Base-by-base conservation (phyloP, 1,284 basidiomycete genomes). In the Earliella scabrosa region DNA sequence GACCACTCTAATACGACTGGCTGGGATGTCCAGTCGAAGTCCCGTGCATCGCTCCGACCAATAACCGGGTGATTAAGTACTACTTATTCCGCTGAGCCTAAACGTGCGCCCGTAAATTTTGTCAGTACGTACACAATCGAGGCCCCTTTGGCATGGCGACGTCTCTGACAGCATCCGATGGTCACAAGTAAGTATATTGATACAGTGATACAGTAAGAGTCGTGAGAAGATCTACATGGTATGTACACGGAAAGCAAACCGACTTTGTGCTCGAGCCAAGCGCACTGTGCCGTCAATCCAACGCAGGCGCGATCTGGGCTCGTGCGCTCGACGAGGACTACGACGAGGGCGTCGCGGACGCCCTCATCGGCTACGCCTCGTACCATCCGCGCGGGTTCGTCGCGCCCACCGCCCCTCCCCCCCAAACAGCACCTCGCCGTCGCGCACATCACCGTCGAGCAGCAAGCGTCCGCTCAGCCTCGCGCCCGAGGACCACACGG, bases 301-400 rank as follows among this genome's bases (percentile, higher is more conserved):
- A 65, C 95, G 91, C 66, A 99, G 72, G 68, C 6, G 92, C 87
- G 58, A 99, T 97, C 71, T 98, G 95, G 35, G 85, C n/a, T n/a
- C 78, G 91, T 14, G 74, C 82, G 2, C 80, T 93, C 16, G 91
- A 93, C 63, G 92, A 94, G 60, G 87, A 94, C 64, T 93, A 93
- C 59, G 91, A 93, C 59, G 90, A 90, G 66, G 86, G 84, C 51
- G 86, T 87, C 34, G 86, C 86, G 3, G 89, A 89, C 61, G 80
- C 87, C 0, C 73, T 93, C 35, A 87, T 93, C 67, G 82, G 78
- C 11, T 75, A 89, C 20, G 75, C 81, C 36, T 69, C 74, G 61
- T 76, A 73, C 60, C 63, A 69, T 34, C 61, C 66, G 5, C 68
- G 67, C 27, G 63, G 52, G 34, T 67, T 66, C 58, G 59, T 54